Evolutionary conservation across 768 basidiomycete genomes (phyloP).

Genomic region (Termitomyces sp.): DNA sequence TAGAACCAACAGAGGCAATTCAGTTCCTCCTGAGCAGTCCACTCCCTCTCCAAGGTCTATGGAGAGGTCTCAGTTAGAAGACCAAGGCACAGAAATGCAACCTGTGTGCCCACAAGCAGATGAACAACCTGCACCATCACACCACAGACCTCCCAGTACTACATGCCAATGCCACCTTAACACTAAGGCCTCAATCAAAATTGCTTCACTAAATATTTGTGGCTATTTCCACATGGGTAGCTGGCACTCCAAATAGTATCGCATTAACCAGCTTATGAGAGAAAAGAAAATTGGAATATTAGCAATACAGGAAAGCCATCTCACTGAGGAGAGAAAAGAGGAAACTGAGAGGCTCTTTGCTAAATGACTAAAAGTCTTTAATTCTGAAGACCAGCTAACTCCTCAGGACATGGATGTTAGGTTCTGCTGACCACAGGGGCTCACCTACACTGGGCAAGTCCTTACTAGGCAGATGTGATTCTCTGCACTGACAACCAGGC

Average conservation of each 20-base stretch:
- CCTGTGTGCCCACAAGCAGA: background rate
- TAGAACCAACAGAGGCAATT: background rate
- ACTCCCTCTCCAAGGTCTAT: background rate
- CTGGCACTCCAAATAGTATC: background rate
- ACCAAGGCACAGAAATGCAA: too few species aligned
- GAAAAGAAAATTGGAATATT: conserved; percentile 3
- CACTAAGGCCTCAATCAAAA: conserved; percentile 3
- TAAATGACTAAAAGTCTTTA: conserved; percentile 1
- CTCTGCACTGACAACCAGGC: too few species aligned
- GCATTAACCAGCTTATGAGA: conserved; percentile 4
- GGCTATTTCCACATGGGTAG: background rate
- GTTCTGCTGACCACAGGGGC: too few species aligned
- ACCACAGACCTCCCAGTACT: too few species aligned
- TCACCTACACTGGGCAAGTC: too few species aligned
- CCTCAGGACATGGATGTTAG: too few species aligned
- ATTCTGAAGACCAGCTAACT: background rate
- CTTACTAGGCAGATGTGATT: too few species aligned
- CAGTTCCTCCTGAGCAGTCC: conserved; percentile 4
- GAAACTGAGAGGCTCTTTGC: background rate
- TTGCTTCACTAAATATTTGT: conserved; percentile 5
- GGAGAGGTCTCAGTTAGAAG: background rate
- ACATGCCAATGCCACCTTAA: background rate
- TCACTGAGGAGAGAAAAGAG: background rate
- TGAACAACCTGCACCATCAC: too few species aligned
- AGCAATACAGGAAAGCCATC: background rate